Percentiles rank a stretch among this genome's conserved stretches.
Conservation (phyloP, 768 basidiomycete species). For the Xanthoconium purpureum region DNA sequence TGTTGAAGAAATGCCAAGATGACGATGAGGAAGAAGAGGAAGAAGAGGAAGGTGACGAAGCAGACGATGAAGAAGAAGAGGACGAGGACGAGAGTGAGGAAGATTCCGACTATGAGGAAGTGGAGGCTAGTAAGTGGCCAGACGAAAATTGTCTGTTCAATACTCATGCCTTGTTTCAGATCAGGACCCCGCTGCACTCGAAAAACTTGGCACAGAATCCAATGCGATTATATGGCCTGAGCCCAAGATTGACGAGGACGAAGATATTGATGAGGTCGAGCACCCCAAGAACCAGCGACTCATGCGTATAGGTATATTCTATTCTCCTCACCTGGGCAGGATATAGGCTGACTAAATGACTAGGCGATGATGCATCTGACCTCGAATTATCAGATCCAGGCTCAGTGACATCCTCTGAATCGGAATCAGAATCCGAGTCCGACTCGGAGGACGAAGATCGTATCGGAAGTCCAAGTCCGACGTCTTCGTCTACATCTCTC, state of each 20-base stretch:
- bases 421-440: constrained; percentile 40
- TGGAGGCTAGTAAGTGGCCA: constrained; percentile 57
- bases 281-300: constrained; percentile 68
- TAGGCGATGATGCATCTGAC: constrained; percentile 61
- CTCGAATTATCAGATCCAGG: constrained; percentile 59
- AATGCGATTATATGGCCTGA: constrained; percentile 83
- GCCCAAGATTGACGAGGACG: constrained; percentile 56
- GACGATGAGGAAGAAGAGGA: constrained; percentile 31
- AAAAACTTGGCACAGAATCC: constrained; percentile 60
- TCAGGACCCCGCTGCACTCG: constrained; percentile 43
- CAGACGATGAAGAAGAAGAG: constrained; percentile 31
- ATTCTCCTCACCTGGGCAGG: background rate
- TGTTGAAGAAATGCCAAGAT: constrained; percentile 53
- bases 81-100: constrained; percentile 31
- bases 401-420: constrained; percentile 51
- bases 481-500: constrained; percentile 50
- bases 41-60: constrained; percentile 26
- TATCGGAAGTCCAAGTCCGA: constrained; percentile 31
- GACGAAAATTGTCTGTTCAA: background rate
- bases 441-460: constrained; percentile 42
- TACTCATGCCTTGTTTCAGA: constrained; percentile 33
- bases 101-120: constrained; percentile 64
- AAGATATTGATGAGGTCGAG: constrained; percentile 59
- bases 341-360: constrained; percentile 1
- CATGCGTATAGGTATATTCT: constrained; percentile 64